Evolutionary conservation across 441 rosid species (phyloP).

Genomic region (Pelargonium australe): DNA sequence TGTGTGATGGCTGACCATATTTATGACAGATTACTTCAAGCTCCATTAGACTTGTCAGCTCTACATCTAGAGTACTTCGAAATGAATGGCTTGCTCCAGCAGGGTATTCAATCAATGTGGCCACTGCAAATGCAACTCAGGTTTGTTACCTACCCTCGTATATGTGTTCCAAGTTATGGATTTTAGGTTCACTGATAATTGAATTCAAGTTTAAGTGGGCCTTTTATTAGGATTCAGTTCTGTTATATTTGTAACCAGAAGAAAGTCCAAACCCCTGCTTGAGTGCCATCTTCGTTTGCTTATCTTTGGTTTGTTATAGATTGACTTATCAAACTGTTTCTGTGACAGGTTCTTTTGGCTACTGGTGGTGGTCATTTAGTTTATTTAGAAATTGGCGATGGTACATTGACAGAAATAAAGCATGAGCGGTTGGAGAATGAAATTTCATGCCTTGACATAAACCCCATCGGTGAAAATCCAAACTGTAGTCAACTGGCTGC

Average conservation of each 20-base stretch:
- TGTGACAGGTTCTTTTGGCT: constrained; percentile 58
- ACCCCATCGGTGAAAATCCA: constrained; percentile 76
- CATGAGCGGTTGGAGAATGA: constrained; percentile 78
- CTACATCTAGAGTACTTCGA: constrained; percentile 64
- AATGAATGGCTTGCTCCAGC: constrained; percentile 83
- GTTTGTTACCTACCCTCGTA: constrained; percentile 32
- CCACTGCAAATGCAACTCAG: constrained; percentile 97
- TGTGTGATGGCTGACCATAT: constrained; percentile 17
- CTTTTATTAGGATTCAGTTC: neutral
- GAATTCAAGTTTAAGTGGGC: neutral
- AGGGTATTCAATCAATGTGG: constrained; percentile 87
- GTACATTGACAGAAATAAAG: constrained; percentile 55
- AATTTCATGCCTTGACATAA: constrained; percentile 91
- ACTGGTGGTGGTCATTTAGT: constrained; percentile 96
- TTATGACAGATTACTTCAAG: constrained; percentile 73
- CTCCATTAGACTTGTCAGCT: constrained; percentile 83
- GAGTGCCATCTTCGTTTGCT: neutral
- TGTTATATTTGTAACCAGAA: neutral
- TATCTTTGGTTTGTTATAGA: neutral
- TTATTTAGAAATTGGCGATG: constrained; percentile 89
- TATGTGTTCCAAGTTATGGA: constrained; percentile 5
- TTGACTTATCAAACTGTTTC: neutral
- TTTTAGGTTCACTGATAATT: neutral
- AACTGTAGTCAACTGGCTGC: constrained; percentile 83
- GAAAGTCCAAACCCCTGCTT: neutral